Percentiles rank a stretch among this genome's conserved stretches.
These are phyloP conservation scores for Cyberlindnera americana DNA, from an alignment of 805 yeast genomes.

Conservation along the genomic window DNA sequence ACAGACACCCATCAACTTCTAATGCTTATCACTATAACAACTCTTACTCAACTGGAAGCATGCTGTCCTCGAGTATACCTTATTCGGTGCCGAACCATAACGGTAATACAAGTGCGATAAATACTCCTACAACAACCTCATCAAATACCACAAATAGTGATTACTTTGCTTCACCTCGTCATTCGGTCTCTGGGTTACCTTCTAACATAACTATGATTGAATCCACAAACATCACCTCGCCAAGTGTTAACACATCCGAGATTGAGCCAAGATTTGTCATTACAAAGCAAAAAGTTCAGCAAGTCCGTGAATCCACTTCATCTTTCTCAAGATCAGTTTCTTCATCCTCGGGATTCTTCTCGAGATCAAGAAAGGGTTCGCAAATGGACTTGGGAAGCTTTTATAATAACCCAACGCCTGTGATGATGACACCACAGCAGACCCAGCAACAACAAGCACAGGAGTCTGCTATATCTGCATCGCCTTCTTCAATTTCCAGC, in stretches of 20 bases:
- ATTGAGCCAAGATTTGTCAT: constrained; percentile 87
- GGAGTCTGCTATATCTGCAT: constrained; percentile 19
- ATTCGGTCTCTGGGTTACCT: constrained; percentile 33
- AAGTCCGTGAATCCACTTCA: constrained; percentile 21
- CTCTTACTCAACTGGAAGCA: constrained; percentile 17
- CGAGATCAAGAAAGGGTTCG: constrained; percentile 40
- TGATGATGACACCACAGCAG: constrained; percentile 8
- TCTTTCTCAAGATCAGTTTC: constrained; percentile 19
- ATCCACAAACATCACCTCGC: constrained; percentile 68
- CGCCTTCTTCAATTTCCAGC: constrained; percentile 28
- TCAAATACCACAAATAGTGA: constrained; percentile 21
- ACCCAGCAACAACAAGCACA: not conserved
- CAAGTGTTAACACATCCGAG: constrained; percentile 52
- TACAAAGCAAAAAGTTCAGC: constrained; percentile 65
- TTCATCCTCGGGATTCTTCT: constrained; percentile 39
- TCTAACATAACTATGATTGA: constrained; percentile 39
- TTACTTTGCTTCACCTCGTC: constrained; percentile 32
- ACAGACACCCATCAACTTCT: constrained; percentile 25
- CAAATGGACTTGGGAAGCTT: constrained; percentile 28
- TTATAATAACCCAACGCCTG: constrained; percentile 22
- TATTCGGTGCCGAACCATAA: constrained; percentile 24
- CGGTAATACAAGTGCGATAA: constrained; percentile 26
- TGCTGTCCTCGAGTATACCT: constrained; percentile 24
- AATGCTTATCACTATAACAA: constrained; percentile 14
- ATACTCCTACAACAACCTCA: constrained; percentile 41